A percentile compares a stretch with the other conserved stretches of the same genome.
These are phyloP conservation scores for Chaetomiaceae sp. DNA, from an alignment of 2,329 filamentous ascomycete species.

Conservation along the genomic window DNA sequence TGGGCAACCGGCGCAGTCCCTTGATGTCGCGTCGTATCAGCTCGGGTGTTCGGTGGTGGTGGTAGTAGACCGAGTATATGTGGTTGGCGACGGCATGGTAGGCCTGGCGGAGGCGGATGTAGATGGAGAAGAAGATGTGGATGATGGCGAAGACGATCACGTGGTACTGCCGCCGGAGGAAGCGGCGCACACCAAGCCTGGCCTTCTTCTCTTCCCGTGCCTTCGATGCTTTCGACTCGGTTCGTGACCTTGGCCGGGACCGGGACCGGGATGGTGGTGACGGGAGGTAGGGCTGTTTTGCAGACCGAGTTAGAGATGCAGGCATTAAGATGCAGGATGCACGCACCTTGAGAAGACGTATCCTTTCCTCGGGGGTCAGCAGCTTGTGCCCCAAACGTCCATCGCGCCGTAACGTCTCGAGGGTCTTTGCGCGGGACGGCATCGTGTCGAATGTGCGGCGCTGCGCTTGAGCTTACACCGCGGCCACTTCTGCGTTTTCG, in stretches of 20 bases:
- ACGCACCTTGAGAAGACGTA: conserved; percentile 43
- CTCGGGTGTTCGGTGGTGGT: conserved; percentile 93
- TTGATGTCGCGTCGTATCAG: conserved; percentile 85
- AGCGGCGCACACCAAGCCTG: conserved; percentile 55
- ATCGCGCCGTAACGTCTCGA: conserved; percentile 42
- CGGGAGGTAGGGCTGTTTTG: conserved; percentile 34
- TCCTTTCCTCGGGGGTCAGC: conserved; percentile 40
- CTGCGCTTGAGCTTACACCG: background rate
- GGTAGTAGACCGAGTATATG: conserved; percentile 76
- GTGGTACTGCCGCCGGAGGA: conserved; percentile 60
- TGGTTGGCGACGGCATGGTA: conserved; percentile 76
- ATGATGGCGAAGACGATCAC: conserved; percentile 63
- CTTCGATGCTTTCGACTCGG: conserved; percentile 23
- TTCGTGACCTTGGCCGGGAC: conserved; percentile 24
- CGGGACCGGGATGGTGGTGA: conserved; percentile 27
- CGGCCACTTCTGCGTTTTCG: background rate
- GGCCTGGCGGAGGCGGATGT: conserved; percentile 74
- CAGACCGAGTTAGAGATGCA: background rate
- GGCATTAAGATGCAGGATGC: conserved; percentile 18
- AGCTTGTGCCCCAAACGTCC: conserved; percentile 40
- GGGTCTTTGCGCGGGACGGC: conserved; percentile 36
- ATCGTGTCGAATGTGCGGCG: conserved; percentile 27
- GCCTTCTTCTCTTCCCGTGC: conserved; percentile 31
- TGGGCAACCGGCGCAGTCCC: conserved; percentile 67
- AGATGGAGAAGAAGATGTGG: conserved; percentile 81